Evolutionary conservation across 495 filamentous ascomycete species (phyloP).

Genomic region (Penicillium riverlandense): DNA sequence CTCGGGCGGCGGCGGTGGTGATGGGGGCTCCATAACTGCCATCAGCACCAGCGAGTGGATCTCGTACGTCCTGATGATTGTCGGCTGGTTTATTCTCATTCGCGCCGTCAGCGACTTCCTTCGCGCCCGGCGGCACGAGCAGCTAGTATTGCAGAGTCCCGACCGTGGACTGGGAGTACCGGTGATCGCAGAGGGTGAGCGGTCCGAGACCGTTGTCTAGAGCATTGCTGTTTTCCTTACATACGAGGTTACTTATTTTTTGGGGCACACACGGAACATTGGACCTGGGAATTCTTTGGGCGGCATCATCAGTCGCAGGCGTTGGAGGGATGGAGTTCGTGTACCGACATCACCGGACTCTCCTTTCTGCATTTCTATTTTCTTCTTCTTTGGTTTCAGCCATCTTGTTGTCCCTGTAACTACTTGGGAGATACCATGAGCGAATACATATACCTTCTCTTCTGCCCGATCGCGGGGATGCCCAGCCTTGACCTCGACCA

Average conservation of each 20-base stretch:
- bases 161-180: constrained; percentile 82
- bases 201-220: constrained; percentile 75
- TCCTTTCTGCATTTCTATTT: constrained; percentile 5
- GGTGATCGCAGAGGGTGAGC: constrained; percentile 83
- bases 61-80: constrained; percentile 92
- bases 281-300: too few species aligned
- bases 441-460: neutral
- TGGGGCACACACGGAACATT: neutral
- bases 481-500: neutral
- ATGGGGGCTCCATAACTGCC: constrained; percentile 31
- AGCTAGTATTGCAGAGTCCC: constrained; percentile 87
- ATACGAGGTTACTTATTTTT: neutral
- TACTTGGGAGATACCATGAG: constrained; percentile 28
- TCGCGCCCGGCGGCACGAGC: constrained; percentile 79
- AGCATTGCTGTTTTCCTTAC: constrained; percentile 3
- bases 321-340: constrained; percentile 14
- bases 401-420: constrained; percentile 14
- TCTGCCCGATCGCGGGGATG: neutral
- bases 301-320: neutral
- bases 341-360: neutral
- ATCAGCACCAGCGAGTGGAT: constrained; percentile 75
- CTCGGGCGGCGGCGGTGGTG: constrained; percentile 31
- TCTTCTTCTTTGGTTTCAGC: constrained; percentile 7
- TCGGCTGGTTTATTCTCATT: constrained; percentile 97
- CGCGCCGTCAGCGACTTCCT: constrained; percentile 83